Conservation (phyloP, 257 asterid genomes). For the Penstemon davidsonii region DNA sequence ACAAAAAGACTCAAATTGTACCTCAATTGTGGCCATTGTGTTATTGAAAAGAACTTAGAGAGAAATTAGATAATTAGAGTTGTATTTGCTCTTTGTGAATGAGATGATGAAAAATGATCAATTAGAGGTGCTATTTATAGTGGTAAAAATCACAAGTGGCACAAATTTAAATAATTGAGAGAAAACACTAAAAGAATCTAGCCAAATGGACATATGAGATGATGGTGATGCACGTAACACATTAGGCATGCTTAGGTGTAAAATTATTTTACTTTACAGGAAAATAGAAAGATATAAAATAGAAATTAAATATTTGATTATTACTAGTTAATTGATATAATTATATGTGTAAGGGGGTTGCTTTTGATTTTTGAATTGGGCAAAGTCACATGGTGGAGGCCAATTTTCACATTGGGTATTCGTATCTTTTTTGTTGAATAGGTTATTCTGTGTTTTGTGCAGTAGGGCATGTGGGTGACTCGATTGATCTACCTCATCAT, state of each 20-base stretch:
- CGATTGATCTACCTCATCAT: conserved; percentile 24
- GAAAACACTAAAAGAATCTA: conserved; percentile 35
- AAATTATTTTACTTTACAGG: conserved; percentile 30
- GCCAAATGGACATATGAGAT: conserved; percentile 32
- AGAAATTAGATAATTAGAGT: neutral
- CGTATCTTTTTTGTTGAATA: conserved; percentile 37
- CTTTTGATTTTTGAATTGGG: conserved; percentile 15
- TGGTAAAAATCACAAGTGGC: conserved; percentile 17
- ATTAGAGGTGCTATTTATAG: conserved; percentile 56
- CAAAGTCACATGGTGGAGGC: conserved; percentile 55
- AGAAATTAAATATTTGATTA: neutral
- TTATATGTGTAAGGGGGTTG: neutral
- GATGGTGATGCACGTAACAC: conserved; percentile 11
- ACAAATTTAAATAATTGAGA: conserved; percentile 25
- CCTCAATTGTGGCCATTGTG: conserved; percentile 59
- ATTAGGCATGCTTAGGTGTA: conserved; percentile 44
- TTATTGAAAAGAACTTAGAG: neutral
- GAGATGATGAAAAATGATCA: conserved; percentile 40
- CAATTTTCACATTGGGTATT: conserved; percentile 25
- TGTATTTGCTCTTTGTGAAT: conserved; percentile 17
- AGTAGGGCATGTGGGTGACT: conserved; percentile 35
- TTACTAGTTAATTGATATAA: neutral
- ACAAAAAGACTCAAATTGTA: conserved; percentile 11
- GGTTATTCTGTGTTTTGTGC: conserved; percentile 47
- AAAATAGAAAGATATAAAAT: neutral